Percentiles rank a stretch among this genome's conserved stretches.
Evolutionary conservation across 352 stramenopile genomes (phyloP).

Genomic region (Globisporangium apiculatum): DNA sequence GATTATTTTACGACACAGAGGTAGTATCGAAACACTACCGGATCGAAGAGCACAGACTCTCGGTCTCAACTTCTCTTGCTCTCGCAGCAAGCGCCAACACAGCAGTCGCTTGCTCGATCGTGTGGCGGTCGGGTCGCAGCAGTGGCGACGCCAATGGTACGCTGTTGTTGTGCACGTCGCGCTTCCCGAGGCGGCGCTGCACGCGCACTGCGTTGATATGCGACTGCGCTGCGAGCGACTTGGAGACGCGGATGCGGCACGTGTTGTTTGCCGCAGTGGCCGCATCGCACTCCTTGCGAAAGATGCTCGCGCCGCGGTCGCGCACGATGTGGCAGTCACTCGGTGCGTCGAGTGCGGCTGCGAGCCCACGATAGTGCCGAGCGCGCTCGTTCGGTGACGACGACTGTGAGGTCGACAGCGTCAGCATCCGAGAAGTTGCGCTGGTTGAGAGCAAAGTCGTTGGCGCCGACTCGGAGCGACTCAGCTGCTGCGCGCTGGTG

Average conservation of each 20-base stretch:
- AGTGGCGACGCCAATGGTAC: constrained; percentile 17
- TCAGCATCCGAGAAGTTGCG: constrained; percentile 1
- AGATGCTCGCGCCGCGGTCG: constrained; percentile 39
- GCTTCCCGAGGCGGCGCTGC: constrained; percentile 33
- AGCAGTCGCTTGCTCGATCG: constrained; percentile 13
- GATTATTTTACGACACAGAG: too few relatives aligned
- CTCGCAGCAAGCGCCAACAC: constrained; percentile 1
- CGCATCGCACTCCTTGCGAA: constrained; percentile 40
- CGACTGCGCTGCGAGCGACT: constrained; percentile 25
- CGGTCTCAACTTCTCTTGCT: not conserved
- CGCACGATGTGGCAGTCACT: constrained; percentile 25
- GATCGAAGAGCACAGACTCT: not conserved
- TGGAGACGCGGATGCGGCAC: constrained; percentile 36
- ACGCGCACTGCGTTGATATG: constrained; percentile 37
- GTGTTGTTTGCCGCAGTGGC: constrained; percentile 16
- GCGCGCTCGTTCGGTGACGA: constrained; percentile 11
- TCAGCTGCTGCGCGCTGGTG: not conserved
- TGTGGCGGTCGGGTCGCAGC: constrained; percentile 24
- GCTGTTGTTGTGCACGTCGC: constrained; percentile 5
- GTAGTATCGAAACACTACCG: not conserved
- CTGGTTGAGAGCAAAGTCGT: constrained; percentile 12
- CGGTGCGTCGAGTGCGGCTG: constrained; percentile 23
- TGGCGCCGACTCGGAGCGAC: constrained; percentile 45
- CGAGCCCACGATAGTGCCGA: constrained; percentile 39
- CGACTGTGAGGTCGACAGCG: constrained; percentile 1